These are phyloP conservation scores for Madurella mycetomatis DNA, from an alignment of 2,329 filamentous ascomycete species.

Conservation along the genomic window DNA sequence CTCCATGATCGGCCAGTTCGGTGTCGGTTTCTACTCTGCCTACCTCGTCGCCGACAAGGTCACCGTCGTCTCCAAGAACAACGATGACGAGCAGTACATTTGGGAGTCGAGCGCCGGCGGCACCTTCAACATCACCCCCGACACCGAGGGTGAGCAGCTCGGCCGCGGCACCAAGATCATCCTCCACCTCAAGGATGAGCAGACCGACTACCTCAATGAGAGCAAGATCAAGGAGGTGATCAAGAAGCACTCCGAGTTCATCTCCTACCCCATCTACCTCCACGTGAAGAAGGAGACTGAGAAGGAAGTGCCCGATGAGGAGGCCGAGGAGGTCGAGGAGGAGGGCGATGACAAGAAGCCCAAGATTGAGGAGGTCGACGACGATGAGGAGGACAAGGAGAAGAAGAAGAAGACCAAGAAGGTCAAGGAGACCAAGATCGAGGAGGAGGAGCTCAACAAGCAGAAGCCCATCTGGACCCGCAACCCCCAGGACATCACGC, in stretches of 20 bases:
- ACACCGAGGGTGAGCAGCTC: constrained; percentile 85
- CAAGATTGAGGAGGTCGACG: constrained; percentile 89
- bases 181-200: constrained; percentile 99
- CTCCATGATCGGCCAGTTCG: constrained; percentile 99
- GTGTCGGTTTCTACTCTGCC: constrained; percentile 99
- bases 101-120: constrained; percentile 98
- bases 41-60: constrained; percentile 98
- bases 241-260: constrained; percentile 99
- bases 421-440: constrained; percentile 96
- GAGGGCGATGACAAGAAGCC: constrained; percentile 89
- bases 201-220: constrained; percentile 97
- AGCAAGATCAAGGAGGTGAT: constrained; percentile 99
- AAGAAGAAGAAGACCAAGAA: constrained; percentile 98
- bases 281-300: constrained; percentile 99
- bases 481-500: constrained; percentile 90
- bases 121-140: constrained; percentile 88
- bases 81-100: constrained; percentile 99
- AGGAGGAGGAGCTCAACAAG: constrained; percentile 99
- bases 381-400: constrained; percentile 75
- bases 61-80: constrained; percentile 95
- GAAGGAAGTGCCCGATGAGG: constrained; percentile 97
- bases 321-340: constrained; percentile 65
- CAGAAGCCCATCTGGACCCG: constrained; percentile 98
- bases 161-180: constrained; percentile 97
- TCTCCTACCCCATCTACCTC: constrained; percentile 99